phyloP scores from a whole-genome alignment of 495 filamentous ascomycete genomes.

The Lophiotrema nucula region DNA sequence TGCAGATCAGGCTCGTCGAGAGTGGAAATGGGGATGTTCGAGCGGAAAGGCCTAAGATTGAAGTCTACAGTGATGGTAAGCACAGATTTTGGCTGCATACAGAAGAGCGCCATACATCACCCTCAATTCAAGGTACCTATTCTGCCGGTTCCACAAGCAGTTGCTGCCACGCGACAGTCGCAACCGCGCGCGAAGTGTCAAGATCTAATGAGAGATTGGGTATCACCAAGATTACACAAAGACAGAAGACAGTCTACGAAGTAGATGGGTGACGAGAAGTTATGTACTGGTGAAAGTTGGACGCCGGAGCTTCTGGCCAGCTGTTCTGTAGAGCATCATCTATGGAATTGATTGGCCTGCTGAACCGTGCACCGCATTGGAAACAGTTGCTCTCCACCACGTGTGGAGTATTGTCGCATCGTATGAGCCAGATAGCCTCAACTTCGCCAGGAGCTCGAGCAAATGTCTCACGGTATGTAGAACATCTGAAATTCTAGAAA shows the following conservation, averaged over 20 bases:
- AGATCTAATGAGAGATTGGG: slow-evolving; percentile 5
- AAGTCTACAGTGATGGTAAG: slow-evolving; percentile 2
- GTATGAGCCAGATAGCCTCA: too few relatives aligned
- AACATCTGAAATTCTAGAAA: too few relatives aligned
- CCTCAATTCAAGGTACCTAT: slow-evolving; percentile 1
- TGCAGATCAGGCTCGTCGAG: background rate
- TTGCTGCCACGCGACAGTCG: slow-evolving; percentile 5
- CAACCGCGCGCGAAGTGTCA: background rate
- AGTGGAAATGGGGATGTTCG: background rate
- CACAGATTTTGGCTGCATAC: background rate
- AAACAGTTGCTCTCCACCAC: background rate
- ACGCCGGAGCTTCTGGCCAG: slow-evolving; percentile 28
- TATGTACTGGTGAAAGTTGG: background rate
- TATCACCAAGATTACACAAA: slow-evolving; percentile 1
- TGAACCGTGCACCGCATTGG: slow-evolving; percentile 33
- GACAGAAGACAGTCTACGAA: background rate
- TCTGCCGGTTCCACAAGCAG: background rate
- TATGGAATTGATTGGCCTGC: slow-evolving; percentile 35
- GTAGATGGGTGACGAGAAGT: slow-evolving; percentile 12
- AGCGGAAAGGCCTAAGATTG: background rate
- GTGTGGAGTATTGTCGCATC: too few relatives aligned
- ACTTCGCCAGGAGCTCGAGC: too few relatives aligned
- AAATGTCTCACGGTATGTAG: too few relatives aligned
- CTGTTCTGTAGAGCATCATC: slow-evolving; percentile 24
- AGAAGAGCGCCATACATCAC: slow-evolving; percentile 3